phyloP scores from a whole-genome alignment of 2,329 filamentous ascomycete genomes.

The Trichophyton mentagrophytes region DNA sequence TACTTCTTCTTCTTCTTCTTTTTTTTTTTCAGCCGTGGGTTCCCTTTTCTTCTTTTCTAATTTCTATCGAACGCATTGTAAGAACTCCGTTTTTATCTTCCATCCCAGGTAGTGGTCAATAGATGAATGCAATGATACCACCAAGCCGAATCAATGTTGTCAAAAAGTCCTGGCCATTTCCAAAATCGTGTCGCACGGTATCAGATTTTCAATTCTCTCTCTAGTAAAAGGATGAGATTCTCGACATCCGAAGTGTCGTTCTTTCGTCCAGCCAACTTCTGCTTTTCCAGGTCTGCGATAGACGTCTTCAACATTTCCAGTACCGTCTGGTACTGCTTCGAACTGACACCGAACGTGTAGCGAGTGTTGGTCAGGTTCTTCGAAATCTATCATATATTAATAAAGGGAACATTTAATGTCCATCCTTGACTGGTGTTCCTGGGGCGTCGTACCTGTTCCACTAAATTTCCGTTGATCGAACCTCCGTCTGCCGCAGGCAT shows the following conservation, averaged over 20 bases:
- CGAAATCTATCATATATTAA: slow-evolving; percentile 22
- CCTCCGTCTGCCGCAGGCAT: neutral
- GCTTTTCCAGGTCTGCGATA: slow-evolving; percentile 19
- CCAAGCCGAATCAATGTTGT: neutral
- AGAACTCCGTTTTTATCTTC: neutral
- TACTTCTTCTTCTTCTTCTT: neutral
- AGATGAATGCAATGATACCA: neutral
- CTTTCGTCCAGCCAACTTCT: neutral
- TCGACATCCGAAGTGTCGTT: neutral
- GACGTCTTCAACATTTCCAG: slow-evolving; percentile 25
- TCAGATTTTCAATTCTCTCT: slow-evolving; percentile 6
- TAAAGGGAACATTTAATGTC: neutral
- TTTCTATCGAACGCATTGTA: neutral
- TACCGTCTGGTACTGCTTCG: slow-evolving; percentile 27
- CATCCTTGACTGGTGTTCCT: neutral
- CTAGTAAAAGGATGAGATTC: slow-evolving; percentile 8
- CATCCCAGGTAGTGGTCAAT: neutral
- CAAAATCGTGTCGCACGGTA: neutral
- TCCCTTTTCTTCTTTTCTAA: neutral
- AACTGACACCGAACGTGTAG: slow-evolving; percentile 27
- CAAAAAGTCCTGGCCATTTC: neutral
- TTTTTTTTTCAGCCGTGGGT: neutral
- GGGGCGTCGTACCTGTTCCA: neutral
- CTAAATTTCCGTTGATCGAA: neutral
- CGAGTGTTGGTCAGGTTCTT: slow-evolving; percentile 31